These are phyloP conservation scores for Aureobasidium sp. DNA, from an alignment of 2,329 filamentous ascomycete genomes.

Conservation along the genomic window DNA sequence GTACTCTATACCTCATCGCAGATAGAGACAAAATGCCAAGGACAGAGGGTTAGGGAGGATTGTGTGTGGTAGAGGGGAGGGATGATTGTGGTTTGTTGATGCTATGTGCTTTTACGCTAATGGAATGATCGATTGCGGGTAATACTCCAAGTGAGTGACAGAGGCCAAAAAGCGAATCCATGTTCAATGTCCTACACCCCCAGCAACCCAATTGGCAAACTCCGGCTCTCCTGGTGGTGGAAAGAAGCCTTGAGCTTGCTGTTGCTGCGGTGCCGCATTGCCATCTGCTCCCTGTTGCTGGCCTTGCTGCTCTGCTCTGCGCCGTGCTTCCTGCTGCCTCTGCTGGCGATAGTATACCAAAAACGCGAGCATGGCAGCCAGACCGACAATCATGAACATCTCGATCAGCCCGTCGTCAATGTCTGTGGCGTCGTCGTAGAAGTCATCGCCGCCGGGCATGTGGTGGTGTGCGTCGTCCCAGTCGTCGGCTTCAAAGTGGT, in stretches of 20 bases:
- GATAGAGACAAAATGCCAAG: no score
- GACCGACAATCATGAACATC: constrained; percentile 69
- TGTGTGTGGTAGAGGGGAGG: no score
- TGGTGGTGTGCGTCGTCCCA: constrained; percentile 28
- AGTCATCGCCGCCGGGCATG: constrained; percentile 37
- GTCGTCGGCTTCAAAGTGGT: constrained; percentile 40
- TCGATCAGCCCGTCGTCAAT: constrained; percentile 75
- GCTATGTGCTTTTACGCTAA: no score
- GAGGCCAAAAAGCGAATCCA: no score
- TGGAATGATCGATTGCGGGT: no score
- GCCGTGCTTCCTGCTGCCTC: constrained; percentile 40
- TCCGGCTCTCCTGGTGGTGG: constrained; percentile 59
- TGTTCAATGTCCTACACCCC: constrained; percentile 53
- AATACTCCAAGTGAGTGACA: no score
- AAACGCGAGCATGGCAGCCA: constrained; percentile 65
- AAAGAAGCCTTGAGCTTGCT: constrained; percentile 48
- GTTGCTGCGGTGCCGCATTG: constrained; percentile 29
- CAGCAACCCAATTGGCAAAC: constrained; percentile 58
- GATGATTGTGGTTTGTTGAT: no score
- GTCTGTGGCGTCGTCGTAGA: constrained; percentile 45
- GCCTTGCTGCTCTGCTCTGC: constrained; percentile 29
- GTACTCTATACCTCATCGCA: no score
- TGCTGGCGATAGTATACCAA: constrained; percentile 75
- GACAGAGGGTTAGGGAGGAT: no score
- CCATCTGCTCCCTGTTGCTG: constrained; percentile 21